Conservation (phyloP, 441 rosid genomes). For the Gossypium trilobum region DNA sequence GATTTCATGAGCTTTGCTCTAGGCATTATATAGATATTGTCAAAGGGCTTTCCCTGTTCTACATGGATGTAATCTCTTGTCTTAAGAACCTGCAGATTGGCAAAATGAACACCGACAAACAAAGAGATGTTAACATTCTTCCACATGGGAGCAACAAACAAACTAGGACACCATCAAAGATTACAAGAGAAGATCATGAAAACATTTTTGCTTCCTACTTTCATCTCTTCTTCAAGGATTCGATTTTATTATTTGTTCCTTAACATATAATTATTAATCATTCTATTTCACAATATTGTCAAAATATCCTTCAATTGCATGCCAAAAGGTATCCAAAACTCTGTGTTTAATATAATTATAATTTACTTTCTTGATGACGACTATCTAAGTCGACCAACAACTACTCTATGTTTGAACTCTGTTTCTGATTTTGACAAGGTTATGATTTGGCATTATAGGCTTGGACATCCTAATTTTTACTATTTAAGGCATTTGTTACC, state of each 20-base stretch:
- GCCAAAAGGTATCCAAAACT: not conserved
- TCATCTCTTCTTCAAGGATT: not conserved
- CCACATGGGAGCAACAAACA: not conserved
- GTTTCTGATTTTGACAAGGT: no score
- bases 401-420: no score
- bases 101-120: not conserved
- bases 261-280: not conserved
- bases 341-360: no score
- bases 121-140: not conserved
- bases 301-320: not conserved
- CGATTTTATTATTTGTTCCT: not conserved
- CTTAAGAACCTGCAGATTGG: constrained; percentile 61
- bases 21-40: constrained; percentile 52
- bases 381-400: no score
- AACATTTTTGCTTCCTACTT: not conserved
- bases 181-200: not conserved
- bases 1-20: constrained; percentile 75
- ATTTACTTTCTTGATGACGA: no score
- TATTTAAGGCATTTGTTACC: no score
- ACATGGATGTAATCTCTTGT: constrained; percentile 87
- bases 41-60: constrained; percentile 68
- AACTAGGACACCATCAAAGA: not conserved
- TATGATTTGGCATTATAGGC: no score
- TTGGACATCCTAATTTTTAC: no score
- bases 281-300: not conserved